These are phyloP conservation scores for Termitomyces eurrhizus DNA, from an alignment of 768 basidiomycete genomes.

Conservation along the genomic window DNA sequence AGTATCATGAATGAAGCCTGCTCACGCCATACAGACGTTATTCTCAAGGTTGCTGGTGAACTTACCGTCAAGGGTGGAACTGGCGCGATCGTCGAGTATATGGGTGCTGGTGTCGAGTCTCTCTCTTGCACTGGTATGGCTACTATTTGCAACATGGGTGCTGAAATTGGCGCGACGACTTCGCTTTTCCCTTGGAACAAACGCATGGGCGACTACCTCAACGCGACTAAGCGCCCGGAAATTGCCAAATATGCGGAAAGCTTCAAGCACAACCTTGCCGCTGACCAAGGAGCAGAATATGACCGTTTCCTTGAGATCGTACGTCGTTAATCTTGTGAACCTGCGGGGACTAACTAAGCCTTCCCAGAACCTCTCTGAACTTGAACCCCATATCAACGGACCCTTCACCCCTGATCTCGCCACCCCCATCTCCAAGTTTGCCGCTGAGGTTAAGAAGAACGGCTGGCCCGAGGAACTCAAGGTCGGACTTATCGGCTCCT, in stretches of 20 bases:
- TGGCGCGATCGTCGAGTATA: constrained; percentile 98
- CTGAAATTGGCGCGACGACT: constrained; percentile 98
- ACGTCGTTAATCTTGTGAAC: constrained; percentile 23
- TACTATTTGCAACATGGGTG: constrained; percentile 99
- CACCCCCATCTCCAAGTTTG: constrained; percentile 96
- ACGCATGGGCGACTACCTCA: constrained; percentile 91
- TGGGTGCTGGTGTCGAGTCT: constrained; percentile 90
- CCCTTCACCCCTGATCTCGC: constrained; percentile 99
- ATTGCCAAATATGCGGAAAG: constrained; percentile 86
- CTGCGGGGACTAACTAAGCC: not conserved
- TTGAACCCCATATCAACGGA: constrained; percentile 99
- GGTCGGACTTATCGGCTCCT: constrained; percentile 97
- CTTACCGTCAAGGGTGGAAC: constrained; percentile 99
- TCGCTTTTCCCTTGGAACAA: constrained; percentile 98
- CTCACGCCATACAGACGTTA: constrained; percentile 64
- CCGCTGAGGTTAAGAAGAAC: constrained; percentile 88
- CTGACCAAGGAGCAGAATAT: constrained; percentile 88
- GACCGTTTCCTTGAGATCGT: constrained; percentile 93
- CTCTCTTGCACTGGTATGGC: constrained; percentile 99
- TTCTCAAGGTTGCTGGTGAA: constrained; percentile 98
- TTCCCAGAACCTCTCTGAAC: constrained; percentile 83
- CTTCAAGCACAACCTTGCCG: constrained; percentile 87
- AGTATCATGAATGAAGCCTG: not conserved
- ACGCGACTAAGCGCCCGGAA: constrained; percentile 87
- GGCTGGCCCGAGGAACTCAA: constrained; percentile 96